Evolutionary conservation across 108 stramenopile genomes (phyloP).

Genomic region (Nitzschia putrida): DNA sequence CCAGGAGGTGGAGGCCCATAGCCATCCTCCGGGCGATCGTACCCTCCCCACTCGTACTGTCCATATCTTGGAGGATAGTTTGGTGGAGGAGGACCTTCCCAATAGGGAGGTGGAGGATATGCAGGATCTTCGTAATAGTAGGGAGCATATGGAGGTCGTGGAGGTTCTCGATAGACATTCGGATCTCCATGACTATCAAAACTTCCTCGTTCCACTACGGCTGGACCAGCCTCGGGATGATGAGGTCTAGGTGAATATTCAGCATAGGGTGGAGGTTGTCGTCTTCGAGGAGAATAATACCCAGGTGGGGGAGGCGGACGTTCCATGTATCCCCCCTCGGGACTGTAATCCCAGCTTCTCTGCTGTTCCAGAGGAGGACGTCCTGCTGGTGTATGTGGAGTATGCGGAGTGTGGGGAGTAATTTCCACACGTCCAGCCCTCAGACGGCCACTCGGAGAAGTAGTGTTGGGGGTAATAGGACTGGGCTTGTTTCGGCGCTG

Average conservation of each 20-base stretch:
- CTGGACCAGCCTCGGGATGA: constrained; percentile 14
- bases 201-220: constrained; percentile 26
- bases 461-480: constrained; percentile 38
- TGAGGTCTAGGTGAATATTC: constrained; percentile 1
- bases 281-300: constrained; percentile 8
- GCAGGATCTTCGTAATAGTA: constrained; percentile 15
- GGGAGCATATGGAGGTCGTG: constrained; percentile 9
- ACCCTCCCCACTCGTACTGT: constrained; percentile 6
- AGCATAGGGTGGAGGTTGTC: constrained; percentile 15
- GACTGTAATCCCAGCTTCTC: constrained; percentile 9
- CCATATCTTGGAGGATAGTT: constrained; percentile 2
- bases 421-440: constrained; percentile 3
- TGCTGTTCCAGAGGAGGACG: constrained; percentile 8
- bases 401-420: background rate
- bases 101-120: constrained; percentile 3
- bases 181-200: constrained; percentile 36
- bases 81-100: background rate
- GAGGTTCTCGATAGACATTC: constrained; percentile 4
- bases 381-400: background rate
- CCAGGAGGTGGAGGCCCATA: constrained; percentile 13
- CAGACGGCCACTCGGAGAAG: constrained; percentile 15
- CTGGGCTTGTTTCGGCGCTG: constrained; percentile 30
- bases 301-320: constrained; percentile 1
- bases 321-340: constrained; percentile 9
- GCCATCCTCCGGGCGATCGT: constrained; percentile 1